Evolutionary conservation across 768 basidiomycete genomes (phyloP).

Genomic region (Psilocybe cyanescens): DNA sequence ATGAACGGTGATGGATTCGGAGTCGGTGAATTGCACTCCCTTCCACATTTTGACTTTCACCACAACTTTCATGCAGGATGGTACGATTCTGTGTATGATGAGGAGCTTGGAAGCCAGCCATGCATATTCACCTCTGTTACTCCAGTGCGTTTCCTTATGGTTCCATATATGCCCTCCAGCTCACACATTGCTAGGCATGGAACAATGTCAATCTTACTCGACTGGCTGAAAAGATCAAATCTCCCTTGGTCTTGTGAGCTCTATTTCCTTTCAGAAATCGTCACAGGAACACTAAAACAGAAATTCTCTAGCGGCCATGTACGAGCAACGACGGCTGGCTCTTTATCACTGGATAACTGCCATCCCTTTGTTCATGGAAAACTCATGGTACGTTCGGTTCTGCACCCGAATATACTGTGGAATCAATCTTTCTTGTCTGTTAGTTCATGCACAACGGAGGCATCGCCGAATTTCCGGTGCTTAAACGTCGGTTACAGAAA

Average conservation of each 20-base stretch:
- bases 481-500: conserved; percentile 83
- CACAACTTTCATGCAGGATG: conserved; percentile 58
- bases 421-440: not conserved
- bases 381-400: conserved; percentile 70
- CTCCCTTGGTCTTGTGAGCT: conserved; percentile 86
- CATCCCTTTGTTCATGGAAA: conserved; percentile 94
- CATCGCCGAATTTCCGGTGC: conserved; percentile 79
- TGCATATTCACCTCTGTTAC: conserved; percentile 97
- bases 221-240: conserved; percentile 96
- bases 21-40: conserved; percentile 61
- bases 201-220: conserved; percentile 94
- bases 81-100: conserved; percentile 89
- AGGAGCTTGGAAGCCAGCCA: conserved; percentile 84
- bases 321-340: conserved; percentile 90
- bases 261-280: not conserved
- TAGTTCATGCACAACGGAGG: conserved; percentile 98
- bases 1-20: conserved; percentile 98
- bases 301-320: conserved; percentile 72
- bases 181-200: conserved; percentile 73
- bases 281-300: not conserved
- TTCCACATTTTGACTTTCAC: not conserved
- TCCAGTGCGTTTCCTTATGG: conserved; percentile 56
- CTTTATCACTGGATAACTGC: conserved; percentile 90
- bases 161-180: not conserved
- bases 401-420: not conserved